A percentile compares a stretch with the other conserved stretches of the same genome.
Evolutionary conservation across 2,329 filamentous ascomycete species (phyloP).

Genomic region (Hypomyces perniciosus): DNA sequence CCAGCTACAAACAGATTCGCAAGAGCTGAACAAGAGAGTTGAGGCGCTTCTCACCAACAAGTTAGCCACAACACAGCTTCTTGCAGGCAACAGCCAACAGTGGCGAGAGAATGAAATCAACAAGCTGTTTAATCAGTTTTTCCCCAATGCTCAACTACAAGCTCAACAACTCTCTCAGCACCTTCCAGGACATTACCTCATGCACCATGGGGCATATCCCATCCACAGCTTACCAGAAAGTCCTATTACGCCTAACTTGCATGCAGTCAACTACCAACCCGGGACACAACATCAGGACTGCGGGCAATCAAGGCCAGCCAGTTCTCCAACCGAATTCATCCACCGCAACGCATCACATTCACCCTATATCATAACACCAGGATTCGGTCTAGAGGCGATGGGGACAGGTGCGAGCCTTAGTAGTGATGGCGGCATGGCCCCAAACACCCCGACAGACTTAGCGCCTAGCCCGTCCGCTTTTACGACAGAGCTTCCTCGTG

Average conservation of each 20-base stretch:
- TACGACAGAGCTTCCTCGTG: conserved; percentile 36
- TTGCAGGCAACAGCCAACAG: conserved; percentile 30
- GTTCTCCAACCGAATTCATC: too few relatives aligned
- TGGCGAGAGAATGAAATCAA: conserved; percentile 43
- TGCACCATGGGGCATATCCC: background rate
- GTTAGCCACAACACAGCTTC: conserved; percentile 37
- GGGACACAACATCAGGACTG: background rate
- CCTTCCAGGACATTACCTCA: background rate
- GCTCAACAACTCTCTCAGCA: conserved; percentile 20
- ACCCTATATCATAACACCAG: background rate
- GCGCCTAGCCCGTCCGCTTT: conserved; percentile 30
- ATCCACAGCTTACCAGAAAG: conserved; percentile 11
- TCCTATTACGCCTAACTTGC: conserved; percentile 19
- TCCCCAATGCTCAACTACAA: conserved; percentile 32
- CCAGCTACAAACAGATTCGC: conserved; percentile 54
- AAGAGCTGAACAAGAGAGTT: conserved; percentile 56
- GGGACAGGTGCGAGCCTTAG: background rate
- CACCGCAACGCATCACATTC: background rate
- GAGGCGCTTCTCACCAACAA: conserved; percentile 42
- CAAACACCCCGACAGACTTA: conserved; percentile 14
- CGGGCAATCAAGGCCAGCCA: background rate
- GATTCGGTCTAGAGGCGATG: background rate
- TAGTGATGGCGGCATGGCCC: conserved; percentile 15
- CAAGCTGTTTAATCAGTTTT: conserved; percentile 40
- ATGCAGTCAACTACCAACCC: conserved; percentile 20